Percentiles rank a stretch among this genome's conserved stretches.
These are phyloP conservation scores for Plasmodiophora brassicae DNA, from an alignment of 208 protist species.

Conservation along the genomic window DNA sequence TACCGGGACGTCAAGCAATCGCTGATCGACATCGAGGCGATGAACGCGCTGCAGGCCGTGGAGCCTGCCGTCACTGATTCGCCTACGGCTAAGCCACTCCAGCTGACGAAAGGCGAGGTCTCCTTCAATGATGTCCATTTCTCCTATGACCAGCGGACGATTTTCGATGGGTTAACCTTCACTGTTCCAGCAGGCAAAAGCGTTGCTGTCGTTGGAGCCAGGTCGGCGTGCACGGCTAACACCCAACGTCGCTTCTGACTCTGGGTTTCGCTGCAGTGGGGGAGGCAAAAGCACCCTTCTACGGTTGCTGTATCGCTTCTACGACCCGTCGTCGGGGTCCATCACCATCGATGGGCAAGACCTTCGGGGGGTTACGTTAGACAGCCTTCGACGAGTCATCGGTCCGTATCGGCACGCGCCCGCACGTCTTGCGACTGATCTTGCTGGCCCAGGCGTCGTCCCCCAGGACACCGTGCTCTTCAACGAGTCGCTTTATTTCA, in stretches of 20 bases:
- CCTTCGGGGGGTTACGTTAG: constrained; percentile 44
- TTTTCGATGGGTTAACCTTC: neutral
- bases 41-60: constrained; percentile 68
- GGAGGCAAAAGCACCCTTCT: constrained; percentile 51
- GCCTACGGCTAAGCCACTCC: neutral
- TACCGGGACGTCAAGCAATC: constrained; percentile 83
- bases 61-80: constrained; percentile 54
- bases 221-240: too few species aligned
- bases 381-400: constrained; percentile 43
- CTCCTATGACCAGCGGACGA: neutral
- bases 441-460: neutral
- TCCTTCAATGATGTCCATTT: neutral
- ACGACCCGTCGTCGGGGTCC: neutral
- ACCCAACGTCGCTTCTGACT: neutral
- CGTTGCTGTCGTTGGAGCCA: constrained; percentile 54
- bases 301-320: constrained; percentile 47
- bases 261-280: constrained; percentile 26
- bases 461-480: constrained; percentile 61
- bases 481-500: constrained; percentile 54
- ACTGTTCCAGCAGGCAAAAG: constrained; percentile 25
- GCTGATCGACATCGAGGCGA: constrained; percentile 86
- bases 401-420: constrained; percentile 41
- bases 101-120: neutral
- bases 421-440: neutral
- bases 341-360: constrained; percentile 49